These are phyloP conservation scores for Penicillium sp. DNA, from an alignment of 2,329 filamentous ascomycete species.

Conservation along the genomic window DNA sequence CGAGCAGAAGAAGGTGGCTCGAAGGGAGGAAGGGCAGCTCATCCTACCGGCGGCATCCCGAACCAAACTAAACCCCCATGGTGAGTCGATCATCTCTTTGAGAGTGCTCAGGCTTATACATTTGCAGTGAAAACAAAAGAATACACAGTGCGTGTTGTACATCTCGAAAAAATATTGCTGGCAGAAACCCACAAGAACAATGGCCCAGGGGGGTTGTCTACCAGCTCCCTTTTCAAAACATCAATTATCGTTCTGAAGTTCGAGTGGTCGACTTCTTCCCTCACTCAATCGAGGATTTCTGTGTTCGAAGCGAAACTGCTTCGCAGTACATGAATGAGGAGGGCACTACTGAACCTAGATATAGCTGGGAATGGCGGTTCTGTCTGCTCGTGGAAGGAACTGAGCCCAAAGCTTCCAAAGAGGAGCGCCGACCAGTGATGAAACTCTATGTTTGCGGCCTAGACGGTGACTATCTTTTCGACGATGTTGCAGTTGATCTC, in stretches of 20 bases:
- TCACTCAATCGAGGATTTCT: constrained; percentile 65
- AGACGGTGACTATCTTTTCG: constrained; percentile 55
- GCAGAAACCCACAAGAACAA: constrained; percentile 46
- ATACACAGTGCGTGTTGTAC: constrained; percentile 39
- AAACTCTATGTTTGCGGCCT: constrained; percentile 65
- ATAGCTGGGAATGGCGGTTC: constrained; percentile 78
- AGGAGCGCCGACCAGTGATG: constrained; percentile 48
- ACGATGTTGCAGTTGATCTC: constrained; percentile 56
- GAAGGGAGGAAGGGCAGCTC: constrained; percentile 33
- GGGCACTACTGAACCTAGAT: neutral
- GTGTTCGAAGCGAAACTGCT: constrained; percentile 51
- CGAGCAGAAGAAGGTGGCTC: constrained; percentile 28
- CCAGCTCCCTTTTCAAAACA: constrained; percentile 67
- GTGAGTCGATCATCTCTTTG: constrained; percentile 33
- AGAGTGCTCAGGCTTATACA: neutral
- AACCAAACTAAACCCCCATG: constrained; percentile 40
- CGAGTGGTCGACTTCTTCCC: constrained; percentile 83
- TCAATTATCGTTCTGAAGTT: constrained; percentile 64
- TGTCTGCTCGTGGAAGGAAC: constrained; percentile 70
- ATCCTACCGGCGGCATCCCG: constrained; percentile 23
- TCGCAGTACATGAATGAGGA: constrained; percentile 30
- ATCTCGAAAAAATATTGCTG: constrained; percentile 50
- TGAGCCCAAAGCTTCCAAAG: constrained; percentile 42
- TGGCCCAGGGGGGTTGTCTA: constrained; percentile 46
- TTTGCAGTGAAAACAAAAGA: constrained; percentile 47